Conservation (phyloP, 495 filamentous ascomycete genomes). For the Podospora comata region DNA sequence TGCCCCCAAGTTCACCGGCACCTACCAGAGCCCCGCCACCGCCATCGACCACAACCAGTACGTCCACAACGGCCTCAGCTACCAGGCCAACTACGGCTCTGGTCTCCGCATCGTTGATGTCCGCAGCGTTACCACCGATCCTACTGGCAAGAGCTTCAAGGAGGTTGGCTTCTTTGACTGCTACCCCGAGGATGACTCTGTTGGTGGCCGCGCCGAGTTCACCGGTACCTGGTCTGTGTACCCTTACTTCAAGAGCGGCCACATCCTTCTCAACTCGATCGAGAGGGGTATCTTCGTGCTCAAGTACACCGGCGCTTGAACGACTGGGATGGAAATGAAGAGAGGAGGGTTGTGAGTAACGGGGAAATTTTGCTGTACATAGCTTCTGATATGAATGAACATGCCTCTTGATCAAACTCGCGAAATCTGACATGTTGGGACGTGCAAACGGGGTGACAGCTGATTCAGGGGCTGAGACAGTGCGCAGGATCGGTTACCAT, state of each 20-base stretch:
- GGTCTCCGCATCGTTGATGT: slow-evolving; percentile 58
- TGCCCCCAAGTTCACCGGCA: slow-evolving; percentile 51
- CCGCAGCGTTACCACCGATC: slow-evolving; percentile 49
- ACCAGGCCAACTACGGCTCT: slow-evolving; percentile 59
- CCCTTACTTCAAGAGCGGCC: slow-evolving; percentile 55
- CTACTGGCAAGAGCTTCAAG: slow-evolving; percentile 48
- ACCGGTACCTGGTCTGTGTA: slow-evolving; percentile 58
- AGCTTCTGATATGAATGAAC: no score
- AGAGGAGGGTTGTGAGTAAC: no score
- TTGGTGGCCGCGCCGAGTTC: slow-evolving; percentile 50
- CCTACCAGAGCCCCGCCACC: slow-evolving; percentile 47
- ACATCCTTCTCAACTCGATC: slow-evolving; percentile 58
- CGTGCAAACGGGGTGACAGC: no score
- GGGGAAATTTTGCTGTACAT: no score
- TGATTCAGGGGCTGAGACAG: neutral
- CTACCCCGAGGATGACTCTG: slow-evolving; percentile 57
- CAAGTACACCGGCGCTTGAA: slow-evolving; percentile 29
- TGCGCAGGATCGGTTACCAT: neutral
- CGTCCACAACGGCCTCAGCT: slow-evolving; percentile 48
- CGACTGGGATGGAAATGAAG: no score
- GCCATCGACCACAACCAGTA: slow-evolving; percentile 64
- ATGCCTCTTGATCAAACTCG: no score
- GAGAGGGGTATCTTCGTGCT: slow-evolving; percentile 57
- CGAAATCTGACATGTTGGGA: no score
- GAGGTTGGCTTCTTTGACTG: slow-evolving; percentile 59